These are phyloP conservation scores for Arthroderma sp. DNA, from an alignment of 2,329 filamentous ascomycete species.

Conservation along the genomic window DNA sequence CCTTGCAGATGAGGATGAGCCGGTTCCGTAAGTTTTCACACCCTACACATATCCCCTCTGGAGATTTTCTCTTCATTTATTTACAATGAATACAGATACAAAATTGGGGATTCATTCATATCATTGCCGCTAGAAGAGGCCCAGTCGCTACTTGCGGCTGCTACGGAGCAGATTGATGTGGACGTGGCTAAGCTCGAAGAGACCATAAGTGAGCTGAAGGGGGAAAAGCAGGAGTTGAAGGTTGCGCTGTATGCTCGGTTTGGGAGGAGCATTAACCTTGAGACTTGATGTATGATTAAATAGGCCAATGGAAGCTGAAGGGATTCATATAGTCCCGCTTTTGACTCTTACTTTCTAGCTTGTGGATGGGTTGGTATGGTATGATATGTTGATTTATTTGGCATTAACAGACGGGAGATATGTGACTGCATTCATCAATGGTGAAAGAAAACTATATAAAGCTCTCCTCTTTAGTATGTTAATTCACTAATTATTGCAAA, in stretches of 20 bases:
- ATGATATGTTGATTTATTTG: too few species aligned
- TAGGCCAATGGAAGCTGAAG: neutral
- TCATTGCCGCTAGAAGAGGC: constrained; percentile 72
- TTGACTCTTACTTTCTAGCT: neutral
- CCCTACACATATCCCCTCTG: neutral
- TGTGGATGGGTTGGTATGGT: too few species aligned
- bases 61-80: neutral
- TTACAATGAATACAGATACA: constrained; percentile 53
- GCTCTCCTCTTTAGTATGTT: too few species aligned
- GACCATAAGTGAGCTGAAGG: constrained; percentile 58
- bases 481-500: too few species aligned
- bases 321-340: neutral
- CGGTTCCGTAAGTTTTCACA: constrained; percentile 59
- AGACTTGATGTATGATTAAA: constrained; percentile 27
- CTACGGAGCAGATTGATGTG: constrained; percentile 59
- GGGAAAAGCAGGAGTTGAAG: constrained; percentile 84
- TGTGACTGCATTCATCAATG: too few species aligned
- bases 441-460: too few species aligned
- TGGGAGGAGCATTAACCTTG: constrained; percentile 91
- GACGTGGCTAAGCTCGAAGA: constrained; percentile 67
- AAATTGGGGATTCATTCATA: constrained; percentile 92
- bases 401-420: too few species aligned
- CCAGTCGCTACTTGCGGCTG: constrained; percentile 65
- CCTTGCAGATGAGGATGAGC: constrained; percentile 86
- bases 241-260: constrained; percentile 88